Evolutionary conservation across 345 rosid genomes (phyloP).

Genomic region (Linum lewisii): DNA sequence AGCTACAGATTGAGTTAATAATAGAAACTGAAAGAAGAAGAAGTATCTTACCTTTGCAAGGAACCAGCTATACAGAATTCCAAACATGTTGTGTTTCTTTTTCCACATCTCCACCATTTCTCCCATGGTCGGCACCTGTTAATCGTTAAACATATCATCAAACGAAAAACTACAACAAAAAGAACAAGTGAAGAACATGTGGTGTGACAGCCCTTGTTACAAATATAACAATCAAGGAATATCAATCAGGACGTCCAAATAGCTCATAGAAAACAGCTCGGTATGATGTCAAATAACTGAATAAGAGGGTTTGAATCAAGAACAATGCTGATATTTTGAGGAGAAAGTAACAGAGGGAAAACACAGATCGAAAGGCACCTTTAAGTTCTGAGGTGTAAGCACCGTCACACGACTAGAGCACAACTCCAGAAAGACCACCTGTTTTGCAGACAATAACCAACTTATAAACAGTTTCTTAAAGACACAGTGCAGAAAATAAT

Average conservation of each 20-base stretch:
- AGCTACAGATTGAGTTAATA: neutral
- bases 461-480: neutral
- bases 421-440: slow-evolving; percentile 93
- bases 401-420: slow-evolving; percentile 75
- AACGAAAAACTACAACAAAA: neutral
- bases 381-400: slow-evolving; percentile 68
- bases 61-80: slow-evolving; percentile 89
- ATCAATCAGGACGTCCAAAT: neutral
- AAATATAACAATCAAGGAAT: neutral
- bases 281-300: neutral
- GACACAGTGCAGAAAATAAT: slow-evolving; percentile 16
- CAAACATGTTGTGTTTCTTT: slow-evolving; percentile 76
- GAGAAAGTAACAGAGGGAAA: neutral
- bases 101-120: slow-evolving; percentile 95
- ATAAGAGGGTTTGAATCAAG: neutral
- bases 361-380: slow-evolving; percentile 33
- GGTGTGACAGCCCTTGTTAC: neutral
- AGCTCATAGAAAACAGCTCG: neutral
- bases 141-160: slow-evolving; percentile 15
- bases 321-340: neutral
- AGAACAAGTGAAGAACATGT: neutral
- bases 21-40: neutral
- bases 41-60: slow-evolving; percentile 68
- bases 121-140: slow-evolving; percentile 72
- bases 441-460: slow-evolving; percentile 4